Base-by-base conservation (phyloP, 2,329 filamentous ascomycete species). In the Ramularia collo-cygni region DNA sequence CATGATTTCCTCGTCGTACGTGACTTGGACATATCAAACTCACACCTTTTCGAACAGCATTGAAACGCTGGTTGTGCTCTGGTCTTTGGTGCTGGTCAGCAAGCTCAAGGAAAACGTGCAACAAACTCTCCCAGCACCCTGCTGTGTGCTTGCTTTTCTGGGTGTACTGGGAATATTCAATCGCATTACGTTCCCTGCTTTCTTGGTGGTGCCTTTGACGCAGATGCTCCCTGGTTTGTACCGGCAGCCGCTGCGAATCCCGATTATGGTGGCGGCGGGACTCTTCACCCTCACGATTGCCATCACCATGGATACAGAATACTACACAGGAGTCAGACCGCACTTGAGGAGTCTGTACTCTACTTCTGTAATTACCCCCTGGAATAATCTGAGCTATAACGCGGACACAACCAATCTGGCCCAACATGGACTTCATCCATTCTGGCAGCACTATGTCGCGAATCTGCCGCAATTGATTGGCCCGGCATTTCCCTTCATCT, bases 21-120 rank as follows among this genome's bases (percentile, higher is more conserved):
- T 95, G 53, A 98, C 92, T 34, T 98, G 92, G 90, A 95, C 90
- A 31, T 95, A 90, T 67, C 92, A 98, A 66, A 92, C 87, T 13
- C 92, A 98, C 65, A 96, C 92, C 9, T 96, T 98, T 64, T 96
- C 90, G 48, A 98, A 98, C 66, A 93, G 90, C 46, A 76, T 96
- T 51, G 92, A 98, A 69, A 96, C 92, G 2, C 70, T 98, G 53
- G 75, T 90, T 36, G 88, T 98, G 37, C 77, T 86, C 38, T 98
- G 92, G 92, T 89, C 85, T 57, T 67, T 98, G 63, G 89, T 96
- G 34, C 68, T 98, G 62, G 89, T 95, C 46, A 80, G 85, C 63
- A 81, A 90, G 60, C 92, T 96, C 52, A 72, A 83, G 32, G 80
- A 83, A 51, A 79, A 83, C 56, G 84, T 82, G 67, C 87, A 88